Evolutionary conservation across 169 alveolate genomes (phyloP).

Genomic region (Toxoplasma gondii): DNA sequence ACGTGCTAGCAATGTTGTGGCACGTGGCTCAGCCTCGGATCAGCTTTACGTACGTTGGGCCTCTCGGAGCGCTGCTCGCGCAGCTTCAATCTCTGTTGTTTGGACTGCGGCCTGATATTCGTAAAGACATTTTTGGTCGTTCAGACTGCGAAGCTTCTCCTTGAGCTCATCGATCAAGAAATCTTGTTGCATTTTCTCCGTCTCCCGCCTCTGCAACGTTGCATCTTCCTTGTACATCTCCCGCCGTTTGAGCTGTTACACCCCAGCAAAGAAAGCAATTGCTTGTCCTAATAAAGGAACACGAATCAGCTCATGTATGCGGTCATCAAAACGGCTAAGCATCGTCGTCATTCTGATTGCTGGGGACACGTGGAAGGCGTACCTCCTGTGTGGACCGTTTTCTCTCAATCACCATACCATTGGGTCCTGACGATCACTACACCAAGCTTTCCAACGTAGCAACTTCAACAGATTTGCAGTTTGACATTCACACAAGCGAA

Average conservation of each 20-base stretch:
- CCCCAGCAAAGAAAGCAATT: neutral
- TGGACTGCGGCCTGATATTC: conserved; percentile 85
- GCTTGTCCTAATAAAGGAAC: no score
- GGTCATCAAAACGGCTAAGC: neutral
- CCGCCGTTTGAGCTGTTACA: conserved; percentile 77
- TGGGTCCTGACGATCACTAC: no score
- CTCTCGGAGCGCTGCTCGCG: conserved; percentile 83
- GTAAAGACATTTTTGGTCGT: conserved; percentile 83
- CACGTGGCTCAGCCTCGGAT: no score
- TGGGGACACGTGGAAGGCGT: neutral
- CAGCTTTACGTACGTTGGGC: conserved; percentile 70
- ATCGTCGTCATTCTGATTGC: neutral
- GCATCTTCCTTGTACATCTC: conserved; percentile 87
- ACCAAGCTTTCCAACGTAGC: no score
- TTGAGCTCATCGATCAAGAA: conserved; percentile 85
- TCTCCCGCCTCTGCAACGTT: conserved; percentile 81
- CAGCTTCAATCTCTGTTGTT: conserved; percentile 87
- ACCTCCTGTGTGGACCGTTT: neutral
- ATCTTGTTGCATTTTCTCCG: conserved; percentile 86
- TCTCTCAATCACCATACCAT: no score
- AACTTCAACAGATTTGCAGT: no score
- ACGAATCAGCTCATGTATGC: no score
- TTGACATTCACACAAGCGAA: no score
- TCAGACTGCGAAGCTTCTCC: conserved; percentile 83
- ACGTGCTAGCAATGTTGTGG: no score